These are phyloP conservation scores for Rhodotorula toruloides DNA, from an alignment of 768 basidiomycete genomes.

Conservation along the genomic window DNA sequence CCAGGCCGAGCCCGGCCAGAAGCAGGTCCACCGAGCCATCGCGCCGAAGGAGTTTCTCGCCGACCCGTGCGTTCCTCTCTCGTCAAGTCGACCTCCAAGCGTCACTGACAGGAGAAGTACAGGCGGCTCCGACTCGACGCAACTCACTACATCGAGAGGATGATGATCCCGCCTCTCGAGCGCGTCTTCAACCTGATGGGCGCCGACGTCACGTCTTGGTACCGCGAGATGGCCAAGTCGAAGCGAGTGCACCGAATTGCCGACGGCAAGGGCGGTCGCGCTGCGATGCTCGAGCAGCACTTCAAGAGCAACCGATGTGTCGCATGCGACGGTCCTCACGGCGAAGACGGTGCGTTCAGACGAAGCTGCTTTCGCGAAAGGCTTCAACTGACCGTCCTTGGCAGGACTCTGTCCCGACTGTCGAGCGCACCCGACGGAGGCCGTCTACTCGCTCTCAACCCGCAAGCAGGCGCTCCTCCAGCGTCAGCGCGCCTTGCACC, in stretches of 20 bases:
- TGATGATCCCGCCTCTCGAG: constrained; percentile 83
- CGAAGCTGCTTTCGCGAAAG: too few relatives aligned
- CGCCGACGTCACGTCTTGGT: constrained; percentile 81
- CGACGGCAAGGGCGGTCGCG: not conserved
- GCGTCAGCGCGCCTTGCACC: constrained; percentile 58
- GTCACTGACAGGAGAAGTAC: not conserved
- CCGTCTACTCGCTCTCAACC: constrained; percentile 57
- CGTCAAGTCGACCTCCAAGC: not conserved
- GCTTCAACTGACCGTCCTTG: too few relatives aligned
- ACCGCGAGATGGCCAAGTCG: constrained; percentile 63
- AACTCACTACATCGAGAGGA: constrained; percentile 75
- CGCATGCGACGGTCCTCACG: constrained; percentile 11
- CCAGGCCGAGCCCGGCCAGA: constrained; percentile 54
- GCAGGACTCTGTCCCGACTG: constrained; percentile 61
- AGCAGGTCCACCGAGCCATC: constrained; percentile 69
- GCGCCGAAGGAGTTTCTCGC: constrained; percentile 64
- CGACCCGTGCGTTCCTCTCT: constrained; percentile 53
- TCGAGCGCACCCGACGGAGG: constrained; percentile 53
- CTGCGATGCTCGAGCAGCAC: constrained; percentile 34
- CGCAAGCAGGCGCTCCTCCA: constrained; percentile 57
- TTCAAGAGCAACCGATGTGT: constrained; percentile 28
- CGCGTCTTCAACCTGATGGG: constrained; percentile 88
- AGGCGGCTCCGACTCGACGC: constrained; percentile 60
- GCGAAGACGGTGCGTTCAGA: constrained; percentile 17
- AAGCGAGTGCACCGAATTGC: constrained; percentile 11